Percentiles rank a stretch among this genome's conserved stretches.
These are phyloP conservation scores for Aspergillus quadrilineatus DNA, from an alignment of 2,329 filamentous ascomycete species.

Conservation along the genomic window DNA sequence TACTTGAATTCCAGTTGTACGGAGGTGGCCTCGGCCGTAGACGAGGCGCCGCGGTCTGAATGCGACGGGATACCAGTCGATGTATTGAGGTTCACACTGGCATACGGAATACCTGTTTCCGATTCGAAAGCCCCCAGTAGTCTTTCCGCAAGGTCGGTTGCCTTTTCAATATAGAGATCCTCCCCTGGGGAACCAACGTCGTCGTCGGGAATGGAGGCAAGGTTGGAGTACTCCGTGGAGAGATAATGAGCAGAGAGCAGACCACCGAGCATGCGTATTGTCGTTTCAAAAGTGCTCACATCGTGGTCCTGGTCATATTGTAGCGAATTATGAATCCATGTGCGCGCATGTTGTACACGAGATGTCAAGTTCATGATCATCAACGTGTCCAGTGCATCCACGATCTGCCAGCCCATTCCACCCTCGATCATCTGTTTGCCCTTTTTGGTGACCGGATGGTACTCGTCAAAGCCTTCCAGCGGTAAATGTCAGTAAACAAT, in stretches of 20 bases:
- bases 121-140: slow-evolving; percentile 86
- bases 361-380: slow-evolving; percentile 97
- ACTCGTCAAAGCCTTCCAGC: slow-evolving; percentile 63
- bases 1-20: slow-evolving; percentile 98
- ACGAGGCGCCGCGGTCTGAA: slow-evolving; percentile 80
- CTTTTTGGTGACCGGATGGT: slow-evolving; percentile 75
- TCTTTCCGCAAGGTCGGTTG: slow-evolving; percentile 85
- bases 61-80: slow-evolving; percentile 77
- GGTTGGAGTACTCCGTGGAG: slow-evolving; percentile 75
- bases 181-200: slow-evolving; percentile 73
- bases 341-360: slow-evolving; percentile 75
- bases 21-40: slow-evolving; percentile 88
- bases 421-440: slow-evolving; percentile 81
- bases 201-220: slow-evolving; percentile 72
- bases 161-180: slow-evolving; percentile 94
- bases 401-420: slow-evolving; percentile 96
- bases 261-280: slow-evolving; percentile 94
- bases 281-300: slow-evolving; percentile 97
- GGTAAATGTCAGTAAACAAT: slow-evolving; percentile 1
- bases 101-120: slow-evolving; percentile 79
- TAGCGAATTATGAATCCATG: slow-evolving; percentile 81
- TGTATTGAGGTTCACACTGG: slow-evolving; percentile 83
- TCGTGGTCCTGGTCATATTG: slow-evolving; percentile 91
- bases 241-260: slow-evolving; percentile 91
- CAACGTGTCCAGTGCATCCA: slow-evolving; percentile 92